These are phyloP conservation scores for Lycium ferocissimum DNA, from an alignment of 257 asterid genomes.

Conservation along the genomic window DNA sequence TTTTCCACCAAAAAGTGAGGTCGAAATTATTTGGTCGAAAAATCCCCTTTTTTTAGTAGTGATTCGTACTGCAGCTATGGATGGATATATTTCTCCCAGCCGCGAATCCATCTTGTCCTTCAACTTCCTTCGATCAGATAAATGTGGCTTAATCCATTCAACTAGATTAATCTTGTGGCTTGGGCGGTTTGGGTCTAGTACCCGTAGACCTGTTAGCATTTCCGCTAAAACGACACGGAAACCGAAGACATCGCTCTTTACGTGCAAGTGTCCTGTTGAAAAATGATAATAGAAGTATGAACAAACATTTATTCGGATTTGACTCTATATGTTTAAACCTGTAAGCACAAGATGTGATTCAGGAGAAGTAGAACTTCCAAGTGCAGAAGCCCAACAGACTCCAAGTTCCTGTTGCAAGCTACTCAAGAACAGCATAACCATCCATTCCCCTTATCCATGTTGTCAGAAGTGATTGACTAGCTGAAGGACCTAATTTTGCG, in stretches of 20 bases:
- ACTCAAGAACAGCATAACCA: constrained; percentile 88
- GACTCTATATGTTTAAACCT: neutral
- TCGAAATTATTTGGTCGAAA: too few species aligned
- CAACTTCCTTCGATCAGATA: constrained; percentile 58
- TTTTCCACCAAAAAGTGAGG: too few species aligned
- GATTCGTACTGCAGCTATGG: constrained; percentile 55
- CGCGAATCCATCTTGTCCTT: constrained; percentile 65
- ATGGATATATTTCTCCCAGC: constrained; percentile 68
- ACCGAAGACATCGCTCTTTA: constrained; percentile 77
- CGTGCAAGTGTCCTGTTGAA: constrained; percentile 62
- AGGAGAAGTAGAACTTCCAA: neutral
- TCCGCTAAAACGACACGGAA: constrained; percentile 76
- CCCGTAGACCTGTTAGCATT: constrained; percentile 68
- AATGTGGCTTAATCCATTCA: constrained; percentile 75
- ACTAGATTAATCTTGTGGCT: constrained; percentile 51
- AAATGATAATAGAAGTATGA: constrained; percentile 23
- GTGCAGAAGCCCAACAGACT: neutral
- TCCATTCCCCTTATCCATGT: constrained; percentile 74
- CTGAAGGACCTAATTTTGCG: constrained; percentile 71
- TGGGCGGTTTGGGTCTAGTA: constrained; percentile 64
- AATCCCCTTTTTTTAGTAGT: too few species aligned
- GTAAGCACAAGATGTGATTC: neutral
- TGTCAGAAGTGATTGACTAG: constrained; percentile 66
- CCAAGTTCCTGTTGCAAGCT: constrained; percentile 60
- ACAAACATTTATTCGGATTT: neutral